Conservation (phyloP, 176 grass and related monocot species). For the Oryza punctata region DNA sequence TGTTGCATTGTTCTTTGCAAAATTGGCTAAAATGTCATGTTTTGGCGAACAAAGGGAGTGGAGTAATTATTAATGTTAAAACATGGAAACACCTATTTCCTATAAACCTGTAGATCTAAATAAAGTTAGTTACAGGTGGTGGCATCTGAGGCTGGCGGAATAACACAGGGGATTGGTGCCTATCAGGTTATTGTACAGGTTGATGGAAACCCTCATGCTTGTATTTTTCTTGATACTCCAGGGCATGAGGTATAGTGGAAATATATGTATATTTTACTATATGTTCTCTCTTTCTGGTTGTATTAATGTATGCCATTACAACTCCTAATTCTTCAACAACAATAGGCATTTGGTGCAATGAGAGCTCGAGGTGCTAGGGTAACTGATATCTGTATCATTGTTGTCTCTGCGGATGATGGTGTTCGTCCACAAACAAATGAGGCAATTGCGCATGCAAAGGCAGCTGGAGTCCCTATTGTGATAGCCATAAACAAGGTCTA, state of each 20-base stretch:
- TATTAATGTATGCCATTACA: not conserved
- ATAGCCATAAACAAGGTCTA: conserved; percentile 91
- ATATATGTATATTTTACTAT: conserved; percentile 6
- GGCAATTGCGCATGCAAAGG: conserved; percentile 97
- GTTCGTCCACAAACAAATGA: conserved; percentile 92
- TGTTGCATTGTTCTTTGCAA: not conserved
- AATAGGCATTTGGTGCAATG: conserved; percentile 98
- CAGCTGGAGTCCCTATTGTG: conserved; percentile 89
- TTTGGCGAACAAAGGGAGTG: not conserved
- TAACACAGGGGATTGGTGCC: conserved; percentile 97
- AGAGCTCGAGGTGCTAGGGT: conserved; percentile 91
- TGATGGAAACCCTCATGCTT: conserved; percentile 78
- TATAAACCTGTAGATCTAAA: conserved; percentile 39
- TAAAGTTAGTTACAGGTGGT: conserved; percentile 70
- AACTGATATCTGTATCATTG: conserved; percentile 92
- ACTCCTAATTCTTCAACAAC: conserved; percentile 46
- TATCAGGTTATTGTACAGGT: conserved; percentile 93
- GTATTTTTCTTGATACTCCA: conserved; percentile 96
- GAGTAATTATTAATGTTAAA: conserved; percentile 3
- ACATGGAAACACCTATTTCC: conserved; percentile 7
- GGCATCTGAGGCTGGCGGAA: conserved; percentile 94
- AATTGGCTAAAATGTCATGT: not conserved
- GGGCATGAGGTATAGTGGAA: conserved; percentile 75
- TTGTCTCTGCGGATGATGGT: conserved; percentile 95
- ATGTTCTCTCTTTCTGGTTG: not conserved